Percentiles rank a stretch among this genome's conserved stretches.
Conservation (phyloP, 2,329 filamentous ascomycete species). For the Exophiala lecanii-corni region DNA sequence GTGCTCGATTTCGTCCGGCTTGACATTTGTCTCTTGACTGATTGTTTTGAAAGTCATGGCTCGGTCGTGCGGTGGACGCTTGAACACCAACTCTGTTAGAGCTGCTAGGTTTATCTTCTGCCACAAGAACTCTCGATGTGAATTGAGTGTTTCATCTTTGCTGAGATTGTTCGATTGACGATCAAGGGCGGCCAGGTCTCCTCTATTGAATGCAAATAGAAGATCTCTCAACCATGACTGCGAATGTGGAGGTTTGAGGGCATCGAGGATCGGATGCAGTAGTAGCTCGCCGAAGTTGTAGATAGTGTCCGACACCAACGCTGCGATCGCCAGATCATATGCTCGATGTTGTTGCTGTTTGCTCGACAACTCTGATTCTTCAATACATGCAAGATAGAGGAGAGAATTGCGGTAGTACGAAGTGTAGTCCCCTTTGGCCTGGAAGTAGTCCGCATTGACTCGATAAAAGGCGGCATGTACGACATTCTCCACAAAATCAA, state of each 20-base stretch:
- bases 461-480: constrained; percentile 97
- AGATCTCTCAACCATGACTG: constrained; percentile 89
- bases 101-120: constrained; percentile 98
- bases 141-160: constrained; percentile 71
- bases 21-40: constrained; percentile 85
- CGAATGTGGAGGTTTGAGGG: constrained; percentile 59
- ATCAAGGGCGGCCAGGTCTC: constrained; percentile 84
- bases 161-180: constrained; percentile 74
- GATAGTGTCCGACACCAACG: constrained; percentile 87
- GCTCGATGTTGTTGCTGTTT: constrained; percentile 76
- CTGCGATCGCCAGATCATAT: constrained; percentile 88
- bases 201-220: constrained; percentile 96
- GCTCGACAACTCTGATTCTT: constrained; percentile 67
- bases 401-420: constrained; percentile 97
- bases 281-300: constrained; percentile 99
- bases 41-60: constrained; percentile 90
- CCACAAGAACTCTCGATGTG: constrained; percentile 79
- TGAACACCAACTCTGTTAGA: constrained; percentile 93
- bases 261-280: constrained; percentile 90
- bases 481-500: constrained; percentile 91
- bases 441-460: constrained; percentile 91
- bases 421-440: constrained; percentile 86
- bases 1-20: constrained; percentile 89
- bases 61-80: constrained; percentile 88
- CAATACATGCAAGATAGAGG: constrained; percentile 93